Percentiles rank a stretch among this genome's conserved stretches.
phyloP scores from a whole-genome alignment of 2,329 filamentous ascomycete genomes.

The Cephalotrichum gorgonifer region DNA sequence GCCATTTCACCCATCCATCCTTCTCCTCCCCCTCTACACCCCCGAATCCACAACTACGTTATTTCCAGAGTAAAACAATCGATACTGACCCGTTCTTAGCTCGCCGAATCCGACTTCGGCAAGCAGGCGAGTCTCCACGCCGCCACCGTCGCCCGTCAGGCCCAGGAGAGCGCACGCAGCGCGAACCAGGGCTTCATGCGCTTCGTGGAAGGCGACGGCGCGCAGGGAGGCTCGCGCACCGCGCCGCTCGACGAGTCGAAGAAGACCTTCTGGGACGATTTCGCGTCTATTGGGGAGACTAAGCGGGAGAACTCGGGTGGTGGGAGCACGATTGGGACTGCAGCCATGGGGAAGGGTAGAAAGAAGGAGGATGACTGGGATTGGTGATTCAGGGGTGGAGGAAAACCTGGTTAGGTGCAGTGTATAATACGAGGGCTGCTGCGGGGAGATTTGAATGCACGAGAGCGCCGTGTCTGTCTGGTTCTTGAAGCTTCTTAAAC shows the following conservation, averaged over 20 bases:
- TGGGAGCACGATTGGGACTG: conserved; percentile 41
- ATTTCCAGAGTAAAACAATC: conserved; percentile 7
- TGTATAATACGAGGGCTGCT: no score
- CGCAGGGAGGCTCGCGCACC: conserved; percentile 18
- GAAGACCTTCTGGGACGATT: conserved; percentile 87
- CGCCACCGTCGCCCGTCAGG: conserved; percentile 55
- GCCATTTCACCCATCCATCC: background rate
- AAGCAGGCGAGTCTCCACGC: conserved; percentile 52
- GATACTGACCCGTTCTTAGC: conserved; percentile 34
- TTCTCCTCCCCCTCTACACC: background rate
- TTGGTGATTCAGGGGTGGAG: conserved; percentile 29
- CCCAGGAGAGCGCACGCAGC: conserved; percentile 59
- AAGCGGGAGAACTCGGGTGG: conserved; percentile 6
- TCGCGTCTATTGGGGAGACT: conserved; percentile 59
- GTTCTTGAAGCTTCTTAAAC: no score
- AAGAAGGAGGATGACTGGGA: conserved; percentile 53
- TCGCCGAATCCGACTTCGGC: conserved; percentile 71
- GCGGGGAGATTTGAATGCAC: no score
- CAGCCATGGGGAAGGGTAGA: conserved; percentile 47
- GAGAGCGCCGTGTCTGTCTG: no score
- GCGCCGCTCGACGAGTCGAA: conserved; percentile 50
- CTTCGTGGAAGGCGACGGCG: conserved; percentile 66
- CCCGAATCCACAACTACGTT: background rate
- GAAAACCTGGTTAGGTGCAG: background rate
- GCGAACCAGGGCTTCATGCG: conserved; percentile 73